These are phyloP conservation scores for Sphagnurus paluster DNA, from an alignment of 1,284 basidiomycete genomes.

Conservation along the genomic window DNA sequence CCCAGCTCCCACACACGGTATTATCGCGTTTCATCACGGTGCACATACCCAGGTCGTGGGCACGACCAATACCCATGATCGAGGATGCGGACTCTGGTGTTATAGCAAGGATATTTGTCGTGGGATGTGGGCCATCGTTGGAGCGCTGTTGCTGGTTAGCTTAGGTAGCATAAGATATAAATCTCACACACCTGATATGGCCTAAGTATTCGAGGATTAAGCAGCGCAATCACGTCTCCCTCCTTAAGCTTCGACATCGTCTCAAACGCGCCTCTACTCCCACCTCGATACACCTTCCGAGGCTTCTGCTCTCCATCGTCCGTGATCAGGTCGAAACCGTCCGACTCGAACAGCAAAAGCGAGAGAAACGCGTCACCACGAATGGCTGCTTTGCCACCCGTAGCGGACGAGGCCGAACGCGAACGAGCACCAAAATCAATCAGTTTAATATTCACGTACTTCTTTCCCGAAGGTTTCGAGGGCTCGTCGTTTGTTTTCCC, in stretches of 20 bases:
- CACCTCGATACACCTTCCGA: slow-evolving; percentile 77
- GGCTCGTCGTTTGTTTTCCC: slow-evolving; percentile 34
- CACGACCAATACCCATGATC: slow-evolving; percentile 84
- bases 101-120: slow-evolving; percentile 81
- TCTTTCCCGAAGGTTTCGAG: slow-evolving; percentile 59
- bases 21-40: slow-evolving; percentile 77
- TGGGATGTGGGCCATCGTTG: slow-evolving; percentile 67
- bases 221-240: slow-evolving; percentile 86
- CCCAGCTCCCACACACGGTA: slow-evolving; percentile 82
- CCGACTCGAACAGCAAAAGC: slow-evolving; percentile 87
- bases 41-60: slow-evolving; percentile 86
- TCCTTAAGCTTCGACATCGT: slow-evolving; percentile 80
- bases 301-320: slow-evolving; percentile 48
- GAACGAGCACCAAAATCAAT: slow-evolving; percentile 75
- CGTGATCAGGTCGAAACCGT: slow-evolving; percentile 58
- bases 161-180: neutral
- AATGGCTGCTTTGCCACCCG: slow-evolving; percentile 54
- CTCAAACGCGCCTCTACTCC: slow-evolving; percentile 92
- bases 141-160: slow-evolving; percentile 38
- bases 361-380: slow-evolving; percentile 84
- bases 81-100: slow-evolving; percentile 82
- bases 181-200: slow-evolving; percentile 69
- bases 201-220: slow-evolving; percentile 87
- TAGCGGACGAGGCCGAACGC: slow-evolving; percentile 49
- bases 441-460: slow-evolving; percentile 87